Conservation (phyloP, 2,329 filamentous ascomycete species). For the Fusarium sp. region DNA sequence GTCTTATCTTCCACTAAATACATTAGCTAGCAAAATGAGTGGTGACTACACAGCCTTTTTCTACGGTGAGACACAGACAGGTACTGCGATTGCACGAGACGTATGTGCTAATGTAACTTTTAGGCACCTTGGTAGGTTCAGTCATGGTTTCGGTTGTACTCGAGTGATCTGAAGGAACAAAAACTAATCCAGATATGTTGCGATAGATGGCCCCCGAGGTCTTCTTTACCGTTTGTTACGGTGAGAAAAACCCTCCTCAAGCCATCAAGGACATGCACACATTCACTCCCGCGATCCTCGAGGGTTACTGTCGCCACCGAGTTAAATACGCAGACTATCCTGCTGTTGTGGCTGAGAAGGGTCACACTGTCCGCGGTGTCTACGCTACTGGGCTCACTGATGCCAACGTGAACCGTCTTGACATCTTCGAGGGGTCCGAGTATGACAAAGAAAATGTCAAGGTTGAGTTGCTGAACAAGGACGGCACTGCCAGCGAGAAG, state of each 20-base stretch:
- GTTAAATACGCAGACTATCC: constrained; percentile 83
- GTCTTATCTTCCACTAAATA: not conserved
- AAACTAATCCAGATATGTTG: constrained; percentile 40
- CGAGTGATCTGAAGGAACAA: not conserved
- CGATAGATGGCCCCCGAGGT: constrained; percentile 83
- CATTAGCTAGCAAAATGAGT: constrained; percentile 51
- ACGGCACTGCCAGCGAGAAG: constrained; percentile 54
- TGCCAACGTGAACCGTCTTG: constrained; percentile 79
- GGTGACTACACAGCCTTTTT: constrained; percentile 65
- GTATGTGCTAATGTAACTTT: not conserved
- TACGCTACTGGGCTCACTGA: constrained; percentile 83
- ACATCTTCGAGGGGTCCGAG: constrained; percentile 83
- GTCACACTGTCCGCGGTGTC: constrained; percentile 76
- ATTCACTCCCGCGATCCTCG: constrained; percentile 81
- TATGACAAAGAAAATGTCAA: constrained; percentile 70
- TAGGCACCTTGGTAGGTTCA: constrained; percentile 53
- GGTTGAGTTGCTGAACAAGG: constrained; percentile 64
- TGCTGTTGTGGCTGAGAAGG: constrained; percentile 71
- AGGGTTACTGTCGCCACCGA: constrained; percentile 76
- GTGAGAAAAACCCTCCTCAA: constrained; percentile 61
- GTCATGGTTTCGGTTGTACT: not conserved
- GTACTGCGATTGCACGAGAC: no score
- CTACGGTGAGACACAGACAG: constrained; percentile 60
- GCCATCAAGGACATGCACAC: constrained; percentile 67
- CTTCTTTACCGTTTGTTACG: constrained; percentile 86